Evolutionary conservation across 352 stramenopile genomes (phyloP).

Genomic region (Pythium rishiriense): DNA sequence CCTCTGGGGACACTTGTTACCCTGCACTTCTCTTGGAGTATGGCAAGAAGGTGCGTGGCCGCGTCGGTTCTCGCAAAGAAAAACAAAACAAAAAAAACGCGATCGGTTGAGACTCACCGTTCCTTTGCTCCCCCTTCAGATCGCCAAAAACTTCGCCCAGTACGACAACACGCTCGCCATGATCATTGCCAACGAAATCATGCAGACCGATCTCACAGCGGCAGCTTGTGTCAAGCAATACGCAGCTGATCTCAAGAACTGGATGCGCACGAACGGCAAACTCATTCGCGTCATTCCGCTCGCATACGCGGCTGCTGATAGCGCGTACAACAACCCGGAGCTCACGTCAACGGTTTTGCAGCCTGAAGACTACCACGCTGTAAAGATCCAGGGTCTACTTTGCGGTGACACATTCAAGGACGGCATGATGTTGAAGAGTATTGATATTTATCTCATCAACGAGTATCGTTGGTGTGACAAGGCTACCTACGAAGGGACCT

Average conservation of each 20-base stretch:
- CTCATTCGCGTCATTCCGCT: conserved; percentile 78
- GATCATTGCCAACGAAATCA: conserved; percentile 88
- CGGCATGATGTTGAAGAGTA: conserved; percentile 78
- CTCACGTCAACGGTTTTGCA: conserved; percentile 37
- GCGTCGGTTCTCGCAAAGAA: not conserved
- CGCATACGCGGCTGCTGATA: conserved; percentile 80
- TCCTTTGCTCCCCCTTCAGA: conserved; percentile 25
- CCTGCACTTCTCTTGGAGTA: conserved; percentile 82
- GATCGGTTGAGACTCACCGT: not conserved
- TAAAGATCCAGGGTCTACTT: conserved; percentile 84
- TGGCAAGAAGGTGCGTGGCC: conserved; percentile 49
- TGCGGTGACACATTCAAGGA: conserved; percentile 85
- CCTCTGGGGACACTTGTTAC: conserved; percentile 74
- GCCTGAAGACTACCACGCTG: conserved; percentile 76
- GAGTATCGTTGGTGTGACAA: conserved; percentile 85
- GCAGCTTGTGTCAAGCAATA: conserved; percentile 85
- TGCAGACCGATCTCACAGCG: conserved; percentile 75
- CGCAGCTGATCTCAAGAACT: conserved; percentile 83
- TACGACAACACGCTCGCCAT: conserved; percentile 87
- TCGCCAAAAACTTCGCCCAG: conserved; percentile 86
- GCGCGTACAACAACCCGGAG: conserved; percentile 51
- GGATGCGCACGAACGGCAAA: conserved; percentile 87
- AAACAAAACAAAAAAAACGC: too few relatives aligned
- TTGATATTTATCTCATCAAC: conserved; percentile 90
- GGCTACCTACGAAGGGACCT: conserved; percentile 68